Percentiles rank a stretch among this genome's conserved stretches.
Conservation (phyloP, 345 rosid species). For the Balakata baccata region DNA sequence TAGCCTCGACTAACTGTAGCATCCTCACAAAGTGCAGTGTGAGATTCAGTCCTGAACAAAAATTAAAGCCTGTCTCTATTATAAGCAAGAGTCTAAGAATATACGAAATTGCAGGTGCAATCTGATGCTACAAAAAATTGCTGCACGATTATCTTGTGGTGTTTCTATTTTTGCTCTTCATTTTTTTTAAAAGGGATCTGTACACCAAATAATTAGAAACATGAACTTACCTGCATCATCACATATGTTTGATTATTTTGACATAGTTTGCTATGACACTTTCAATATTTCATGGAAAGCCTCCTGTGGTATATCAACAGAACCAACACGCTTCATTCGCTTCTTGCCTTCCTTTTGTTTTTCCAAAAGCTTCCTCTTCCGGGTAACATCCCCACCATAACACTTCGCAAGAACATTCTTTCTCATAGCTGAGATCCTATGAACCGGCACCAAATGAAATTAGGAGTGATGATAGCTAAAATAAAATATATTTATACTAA, state of each 20-base stretch:
- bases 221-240: slow-evolving; percentile 11
- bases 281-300: slow-evolving; percentile 87
- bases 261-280: slow-evolving; percentile 52
- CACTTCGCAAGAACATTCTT: slow-evolving; percentile 98
- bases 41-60: neutral
- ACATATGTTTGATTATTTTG: neutral
- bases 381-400: slow-evolving; percentile 89
- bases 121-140: too few species aligned
- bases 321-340: slow-evolving; percentile 93
- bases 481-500: neutral
- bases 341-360: slow-evolving; percentile 98
- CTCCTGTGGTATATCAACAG: slow-evolving; percentile 97
- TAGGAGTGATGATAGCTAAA: too few species aligned
- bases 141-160: too few species aligned
- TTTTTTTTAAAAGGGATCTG: neutral
- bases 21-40: neutral
- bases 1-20: neutral
- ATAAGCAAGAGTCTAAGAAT: neutral
- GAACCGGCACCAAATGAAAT: neutral
- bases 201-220: neutral
- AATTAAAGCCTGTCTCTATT: neutral
- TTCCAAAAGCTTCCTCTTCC: slow-evolving; percentile 90
- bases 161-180: neutral
- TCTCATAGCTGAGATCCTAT: slow-evolving; percentile 84
- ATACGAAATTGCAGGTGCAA: neutral